Base-by-base conservation (phyloP, 1,139 yeast species). In the Nadsonia starkeyi-henricii region DNA sequence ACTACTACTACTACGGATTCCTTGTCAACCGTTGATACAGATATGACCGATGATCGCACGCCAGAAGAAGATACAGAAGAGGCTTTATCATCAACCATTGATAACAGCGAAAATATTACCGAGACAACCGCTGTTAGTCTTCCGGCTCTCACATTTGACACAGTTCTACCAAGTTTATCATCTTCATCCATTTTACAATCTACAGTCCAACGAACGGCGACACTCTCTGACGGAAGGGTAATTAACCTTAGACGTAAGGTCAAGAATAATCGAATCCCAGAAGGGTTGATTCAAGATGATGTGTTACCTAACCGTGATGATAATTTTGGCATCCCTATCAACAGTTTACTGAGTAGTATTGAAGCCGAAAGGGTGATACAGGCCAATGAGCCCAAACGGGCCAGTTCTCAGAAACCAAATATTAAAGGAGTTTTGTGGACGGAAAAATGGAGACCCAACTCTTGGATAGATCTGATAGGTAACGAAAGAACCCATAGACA, bases 391-490 rank as follows among this genome's bases (percentile, higher is more conserved):
- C 42, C 20, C 21, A 28, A 33, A 45, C 23, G 18, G 43, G 15
- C 15, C 26, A 19, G 19, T 39, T 13, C 20, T 48, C 41, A 8
- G 45, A 23, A 23, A 37, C 45, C 36, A 23, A 20, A 41, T 17
- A n/a, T 17, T 42, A 21, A 48, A 46, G 21, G 42, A 41, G 12
- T 28, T 28, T 19, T 42, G 20, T 42, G 28, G 85, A 77, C 86
- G 0, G 97, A 91, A 58, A 86, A 85, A 63, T 89, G 89, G 72
- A 70, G 91, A 46, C 96, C 98, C 0, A 66, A 64, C 23, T 69
- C 67, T 44, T 89, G 85, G 66, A 59, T 86, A 58, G 96, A 78
- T 63, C 77, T 69, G 65, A 78, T 69, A 1, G 97, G 97, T 0
- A 86, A 89, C 57, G 97, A 91, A 58, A 72, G 73, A 51, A 79